Percentiles rank a stretch among this genome's conserved stretches.
These are phyloP conservation scores for Diddensiella transvaalensis DNA, from an alignment of 805 yeast genomes.

Conservation along the genomic window DNA sequence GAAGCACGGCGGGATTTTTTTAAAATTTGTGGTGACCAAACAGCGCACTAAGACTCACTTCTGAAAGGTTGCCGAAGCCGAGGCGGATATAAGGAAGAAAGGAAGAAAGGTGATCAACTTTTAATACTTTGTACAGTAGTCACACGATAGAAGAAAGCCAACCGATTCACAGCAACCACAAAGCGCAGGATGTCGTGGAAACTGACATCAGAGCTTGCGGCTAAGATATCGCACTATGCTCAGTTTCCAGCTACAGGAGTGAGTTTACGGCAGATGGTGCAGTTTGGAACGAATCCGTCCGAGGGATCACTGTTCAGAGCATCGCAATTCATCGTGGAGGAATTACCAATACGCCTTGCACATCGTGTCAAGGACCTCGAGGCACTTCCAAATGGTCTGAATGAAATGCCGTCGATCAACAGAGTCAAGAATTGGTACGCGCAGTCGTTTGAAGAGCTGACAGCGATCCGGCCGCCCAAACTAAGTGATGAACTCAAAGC, in stretches of 20 bases:
- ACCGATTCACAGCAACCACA: not conserved
- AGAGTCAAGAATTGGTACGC: slow-evolving; percentile 87
- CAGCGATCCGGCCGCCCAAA: slow-evolving; percentile 57
- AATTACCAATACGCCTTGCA: slow-evolving; percentile 81
- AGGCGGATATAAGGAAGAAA: not conserved
- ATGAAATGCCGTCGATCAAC: slow-evolving; percentile 67
- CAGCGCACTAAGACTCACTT: too few species aligned
- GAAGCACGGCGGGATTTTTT: too few species aligned
- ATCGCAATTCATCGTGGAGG: slow-evolving; percentile 79
- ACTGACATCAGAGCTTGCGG: slow-evolving; percentile 43
- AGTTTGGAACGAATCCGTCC: slow-evolving; percentile 75
- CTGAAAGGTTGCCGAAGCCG: not conserved
- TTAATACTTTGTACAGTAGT: not conserved
- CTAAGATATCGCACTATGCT: slow-evolving; percentile 62
- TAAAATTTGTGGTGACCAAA: too few species aligned
- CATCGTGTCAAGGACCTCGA: slow-evolving; percentile 83
- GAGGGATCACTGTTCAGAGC: slow-evolving; percentile 80
- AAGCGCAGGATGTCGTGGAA: slow-evolving; percentile 23
- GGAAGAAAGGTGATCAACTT: too few species aligned
- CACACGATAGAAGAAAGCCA: not conserved
- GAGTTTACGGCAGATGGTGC: slow-evolving; percentile 84
- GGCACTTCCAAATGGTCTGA: slow-evolving; percentile 69
- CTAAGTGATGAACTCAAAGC: slow-evolving; percentile 39
- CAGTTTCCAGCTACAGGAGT: slow-evolving; percentile 78
- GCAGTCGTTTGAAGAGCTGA: slow-evolving; percentile 76